Evolutionary conservation across 75 land plant genomes (phyloP).

Genomic region (Larix kaempferi): DNA sequence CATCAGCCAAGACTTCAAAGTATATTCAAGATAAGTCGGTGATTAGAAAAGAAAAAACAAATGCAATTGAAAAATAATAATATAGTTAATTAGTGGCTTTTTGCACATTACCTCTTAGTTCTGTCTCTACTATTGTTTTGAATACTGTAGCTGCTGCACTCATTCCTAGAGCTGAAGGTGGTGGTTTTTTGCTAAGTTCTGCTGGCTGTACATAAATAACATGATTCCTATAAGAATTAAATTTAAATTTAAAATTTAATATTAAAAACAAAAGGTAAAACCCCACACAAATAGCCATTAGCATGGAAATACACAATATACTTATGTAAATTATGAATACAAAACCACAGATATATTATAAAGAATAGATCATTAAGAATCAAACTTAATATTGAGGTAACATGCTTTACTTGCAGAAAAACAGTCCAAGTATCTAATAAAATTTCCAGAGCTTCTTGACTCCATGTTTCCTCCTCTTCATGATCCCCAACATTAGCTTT

Average conservation of each 20-base stretch:
- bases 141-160: constrained; percentile 71
- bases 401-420: constrained; percentile 57
- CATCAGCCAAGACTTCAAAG: background rate
- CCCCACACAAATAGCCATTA: too few species aligned
- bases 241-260: too few species aligned
- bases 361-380: background rate
- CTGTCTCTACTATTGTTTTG: constrained; percentile 61
- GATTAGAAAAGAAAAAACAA: background rate
- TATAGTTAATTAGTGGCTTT: background rate
- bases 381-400: background rate
- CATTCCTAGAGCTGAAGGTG: constrained; percentile 56
- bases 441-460: constrained; percentile 73
- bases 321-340: background rate
- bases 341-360: background rate
- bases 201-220: constrained; percentile 48
- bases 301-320: background rate
- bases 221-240: background rate
- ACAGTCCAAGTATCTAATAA: constrained; percentile 87
- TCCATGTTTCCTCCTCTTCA: constrained; percentile 83
- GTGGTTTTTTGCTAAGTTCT: constrained; percentile 31
- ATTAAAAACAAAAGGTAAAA: too few species aligned
- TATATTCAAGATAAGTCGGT: background rate
- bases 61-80: background rate
- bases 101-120: constrained; percentile 63
- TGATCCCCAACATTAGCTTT: constrained; percentile 28